These are phyloP conservation scores for Rhizoctonia solani DNA, from an alignment of 1,284 basidiomycete genomes.

Conservation along the genomic window DNA sequence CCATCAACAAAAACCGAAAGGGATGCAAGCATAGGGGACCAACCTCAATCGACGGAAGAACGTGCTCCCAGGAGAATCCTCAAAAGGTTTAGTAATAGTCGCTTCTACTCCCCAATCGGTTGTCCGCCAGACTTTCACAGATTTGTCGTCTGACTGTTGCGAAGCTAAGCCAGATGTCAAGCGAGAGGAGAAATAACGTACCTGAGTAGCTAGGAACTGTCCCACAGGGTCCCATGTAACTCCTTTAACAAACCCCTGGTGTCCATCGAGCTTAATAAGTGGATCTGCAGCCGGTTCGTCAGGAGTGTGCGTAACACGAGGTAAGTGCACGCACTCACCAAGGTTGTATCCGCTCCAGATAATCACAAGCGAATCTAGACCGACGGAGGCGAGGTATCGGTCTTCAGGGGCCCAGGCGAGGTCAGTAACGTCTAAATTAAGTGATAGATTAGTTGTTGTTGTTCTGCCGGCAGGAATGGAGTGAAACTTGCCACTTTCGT, in stretches of 20 bases:
- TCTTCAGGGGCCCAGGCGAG: constrained; percentile 94
- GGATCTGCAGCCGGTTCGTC: constrained; percentile 64
- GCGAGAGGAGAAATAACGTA: constrained; percentile 39
- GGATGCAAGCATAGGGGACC: constrained; percentile 39
- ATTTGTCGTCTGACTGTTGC: constrained; percentile 91
- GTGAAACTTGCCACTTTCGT: constrained; percentile 75
- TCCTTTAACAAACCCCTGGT: constrained; percentile 97
- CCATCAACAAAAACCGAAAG: constrained; percentile 15
- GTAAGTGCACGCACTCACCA: constrained; percentile 53
- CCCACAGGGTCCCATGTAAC: constrained; percentile 98
- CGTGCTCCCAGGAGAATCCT: constrained; percentile 90
- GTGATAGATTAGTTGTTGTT: background rate
- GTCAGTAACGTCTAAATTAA: constrained; percentile 82
- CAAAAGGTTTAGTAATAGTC: constrained; percentile 86
- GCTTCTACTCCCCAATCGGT: constrained; percentile 88
- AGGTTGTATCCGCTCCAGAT: constrained; percentile 93
- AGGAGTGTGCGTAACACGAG: constrained; percentile 8
- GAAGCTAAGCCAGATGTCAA: background rate
- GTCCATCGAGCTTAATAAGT: constrained; percentile 80
- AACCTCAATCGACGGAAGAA: constrained; percentile 93
- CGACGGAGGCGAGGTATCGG: constrained; percentile 90
- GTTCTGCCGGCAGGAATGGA: background rate
- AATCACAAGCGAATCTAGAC: constrained; percentile 87
- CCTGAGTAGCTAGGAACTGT: constrained; percentile 88
- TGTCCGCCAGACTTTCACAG: constrained; percentile 96